Percentiles rank a stretch among this genome's conserved stretches.
phyloP scores from a whole-genome alignment of 306 rosid genomes.

The Cucurbita maxima region DNA sequence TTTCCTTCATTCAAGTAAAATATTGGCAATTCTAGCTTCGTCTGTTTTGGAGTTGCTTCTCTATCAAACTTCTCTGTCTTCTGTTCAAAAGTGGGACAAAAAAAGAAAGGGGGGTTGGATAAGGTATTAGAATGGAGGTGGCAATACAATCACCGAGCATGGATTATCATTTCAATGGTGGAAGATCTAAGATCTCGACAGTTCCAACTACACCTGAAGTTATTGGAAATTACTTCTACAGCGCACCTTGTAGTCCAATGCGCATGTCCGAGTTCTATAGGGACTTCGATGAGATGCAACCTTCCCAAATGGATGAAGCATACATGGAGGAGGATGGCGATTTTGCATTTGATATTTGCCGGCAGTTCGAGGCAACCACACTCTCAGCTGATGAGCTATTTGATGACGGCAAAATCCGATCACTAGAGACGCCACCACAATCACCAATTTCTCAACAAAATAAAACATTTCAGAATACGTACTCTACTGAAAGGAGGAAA shows the following conservation, averaged over 20 bases:
- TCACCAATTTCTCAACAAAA: constrained; percentile 11
- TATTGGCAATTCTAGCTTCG: background rate
- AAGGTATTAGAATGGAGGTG: constrained; percentile 32
- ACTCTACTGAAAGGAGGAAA: constrained; percentile 23
- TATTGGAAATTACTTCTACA: constrained; percentile 36
- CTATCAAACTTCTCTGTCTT: background rate
- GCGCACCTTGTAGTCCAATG: constrained; percentile 72
- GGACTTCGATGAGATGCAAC: constrained; percentile 21
- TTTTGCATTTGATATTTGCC: constrained; percentile 45
- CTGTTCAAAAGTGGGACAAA: background rate
- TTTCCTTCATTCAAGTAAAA: background rate
- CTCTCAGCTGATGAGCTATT: constrained; percentile 82
- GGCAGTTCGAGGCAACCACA: constrained; percentile 22
- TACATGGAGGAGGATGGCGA: constrained; percentile 13
- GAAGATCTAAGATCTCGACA: constrained; percentile 19
- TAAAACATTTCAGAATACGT: constrained; percentile 17
- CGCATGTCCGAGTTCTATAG: constrained; percentile 29
- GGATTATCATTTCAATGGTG: constrained; percentile 41
- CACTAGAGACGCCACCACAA: constrained; percentile 20
- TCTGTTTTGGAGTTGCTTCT: background rate
- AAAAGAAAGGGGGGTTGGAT: background rate
- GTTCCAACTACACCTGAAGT: constrained; percentile 50
- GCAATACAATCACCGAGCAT: constrained; percentile 20
- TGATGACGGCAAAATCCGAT: constrained; percentile 50
- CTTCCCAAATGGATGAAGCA: background rate